Conservation (phyloP, 768 basidiomycete species). For the Boletus edulis region DNA sequence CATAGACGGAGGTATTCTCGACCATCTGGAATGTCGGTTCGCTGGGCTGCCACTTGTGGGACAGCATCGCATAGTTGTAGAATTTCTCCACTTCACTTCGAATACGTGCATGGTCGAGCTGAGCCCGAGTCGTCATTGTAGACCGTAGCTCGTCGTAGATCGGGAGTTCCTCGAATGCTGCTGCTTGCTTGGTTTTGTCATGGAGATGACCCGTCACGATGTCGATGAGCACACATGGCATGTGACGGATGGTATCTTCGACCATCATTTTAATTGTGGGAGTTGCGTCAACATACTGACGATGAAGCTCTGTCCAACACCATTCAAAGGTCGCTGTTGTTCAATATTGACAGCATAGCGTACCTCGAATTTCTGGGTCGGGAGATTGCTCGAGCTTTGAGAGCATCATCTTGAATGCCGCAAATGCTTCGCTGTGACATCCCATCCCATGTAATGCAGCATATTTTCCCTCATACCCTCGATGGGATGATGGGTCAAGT, state of each 20-base stretch:
- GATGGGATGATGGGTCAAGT: neutral
- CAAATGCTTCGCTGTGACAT: neutral
- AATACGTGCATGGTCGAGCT: neutral
- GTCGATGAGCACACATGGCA: conserved; percentile 5
- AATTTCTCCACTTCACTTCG: neutral
- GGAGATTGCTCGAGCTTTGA: neutral
- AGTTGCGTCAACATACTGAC: neutral
- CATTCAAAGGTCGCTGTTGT: too few relatives aligned
- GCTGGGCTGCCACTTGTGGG: neutral
- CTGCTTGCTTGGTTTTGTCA: neutral
- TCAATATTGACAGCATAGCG: too few relatives aligned
- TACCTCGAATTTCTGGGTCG: too few relatives aligned
- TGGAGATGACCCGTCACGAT: neutral
- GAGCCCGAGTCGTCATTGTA: neutral
- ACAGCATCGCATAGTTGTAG: conserved; percentile 7
- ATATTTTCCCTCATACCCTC: neutral
- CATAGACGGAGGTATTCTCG: too few relatives aligned
- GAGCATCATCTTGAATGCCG: neutral
- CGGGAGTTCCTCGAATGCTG: conserved; percentile 2
- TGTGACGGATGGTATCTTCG: neutral
- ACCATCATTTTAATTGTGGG: neutral
- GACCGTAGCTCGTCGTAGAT: conserved; percentile 3
- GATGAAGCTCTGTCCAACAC: neutral
- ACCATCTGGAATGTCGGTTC: too few relatives aligned
- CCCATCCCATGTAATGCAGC: neutral